A percentile compares a stretch with the other conserved stretches of the same genome.
Conservation (phyloP, 768 basidiomycete genomes). For the Exsudoporus frostii region DNA sequence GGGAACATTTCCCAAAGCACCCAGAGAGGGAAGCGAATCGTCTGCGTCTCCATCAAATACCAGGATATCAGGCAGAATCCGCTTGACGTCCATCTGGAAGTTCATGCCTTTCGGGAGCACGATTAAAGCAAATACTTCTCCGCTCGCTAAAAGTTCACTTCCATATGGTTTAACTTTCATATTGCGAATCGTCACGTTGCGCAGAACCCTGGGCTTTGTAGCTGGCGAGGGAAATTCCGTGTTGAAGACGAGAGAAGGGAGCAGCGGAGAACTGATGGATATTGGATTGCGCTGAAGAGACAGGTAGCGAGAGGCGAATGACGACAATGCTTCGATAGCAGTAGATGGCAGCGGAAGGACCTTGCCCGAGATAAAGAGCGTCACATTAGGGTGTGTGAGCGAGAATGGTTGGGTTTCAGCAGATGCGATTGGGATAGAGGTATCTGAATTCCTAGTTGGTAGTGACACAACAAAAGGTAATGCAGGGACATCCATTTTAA, state of each 20-base stretch:
- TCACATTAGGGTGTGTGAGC: constrained; percentile 67
- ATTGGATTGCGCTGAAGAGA: constrained; percentile 56
- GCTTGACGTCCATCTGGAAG: constrained; percentile 57
- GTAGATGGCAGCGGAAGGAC: constrained; percentile 53
- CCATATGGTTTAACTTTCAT: constrained; percentile 64
- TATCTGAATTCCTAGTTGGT: constrained; percentile 27
- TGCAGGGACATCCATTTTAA: constrained; percentile 51
- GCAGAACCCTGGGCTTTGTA: constrained; percentile 62
- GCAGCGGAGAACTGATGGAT: constrained; percentile 52
- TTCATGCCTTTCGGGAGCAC: constrained; percentile 71
- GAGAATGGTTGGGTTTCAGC: constrained; percentile 54
- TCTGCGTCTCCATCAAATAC: constrained; percentile 73
- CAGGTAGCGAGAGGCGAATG: constrained; percentile 63
- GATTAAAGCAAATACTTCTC: constrained; percentile 59
- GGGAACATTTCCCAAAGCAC: constrained; percentile 34
- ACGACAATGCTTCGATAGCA: constrained; percentile 44
- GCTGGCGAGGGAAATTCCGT: constrained; percentile 64
- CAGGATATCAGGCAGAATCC: constrained; percentile 71
- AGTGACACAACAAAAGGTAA: constrained; percentile 64
- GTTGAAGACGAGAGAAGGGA: constrained; percentile 45
- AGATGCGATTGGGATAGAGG: constrained; percentile 47
- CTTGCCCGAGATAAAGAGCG: constrained; percentile 51
- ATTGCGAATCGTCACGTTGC: constrained; percentile 67
- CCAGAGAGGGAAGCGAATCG: constrained; percentile 13
- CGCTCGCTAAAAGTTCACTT: constrained; percentile 59